Evolutionary conservation across 306 rosid genomes (phyloP).

Genomic region (Malus orientalis): DNA sequence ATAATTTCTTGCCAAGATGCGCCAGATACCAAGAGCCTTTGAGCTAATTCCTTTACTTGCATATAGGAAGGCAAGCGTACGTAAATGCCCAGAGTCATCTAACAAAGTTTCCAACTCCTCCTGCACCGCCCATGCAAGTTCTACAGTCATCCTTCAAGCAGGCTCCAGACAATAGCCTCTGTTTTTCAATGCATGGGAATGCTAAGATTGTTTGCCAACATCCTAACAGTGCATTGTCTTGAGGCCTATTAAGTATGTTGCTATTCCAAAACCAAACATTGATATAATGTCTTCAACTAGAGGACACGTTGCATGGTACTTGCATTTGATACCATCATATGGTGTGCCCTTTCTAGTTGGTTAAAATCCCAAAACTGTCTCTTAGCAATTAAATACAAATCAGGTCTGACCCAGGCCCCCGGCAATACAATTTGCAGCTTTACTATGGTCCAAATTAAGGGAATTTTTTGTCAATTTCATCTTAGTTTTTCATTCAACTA

Average conservation of each 20-base stretch:
- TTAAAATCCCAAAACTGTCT: not conserved
- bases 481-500: not conserved
- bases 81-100: conserved; percentile 81
- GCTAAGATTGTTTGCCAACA: conserved; percentile 32
- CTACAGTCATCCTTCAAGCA: conserved; percentile 44
- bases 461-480: not conserved
- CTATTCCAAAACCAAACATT: conserved; percentile 8
- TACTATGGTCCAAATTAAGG: not conserved
- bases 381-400: not conserved
- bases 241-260: conserved; percentile 16
- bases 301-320: not conserved
- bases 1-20: conserved; percentile 76
- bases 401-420: not conserved
- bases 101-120: conserved; percentile 92
- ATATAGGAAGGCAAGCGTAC: conserved; percentile 89
- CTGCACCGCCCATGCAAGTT: conserved; percentile 61
- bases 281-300: not conserved
- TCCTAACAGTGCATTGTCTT: conserved; percentile 29
- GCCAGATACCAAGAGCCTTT: conserved; percentile 87
- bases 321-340: not conserved
- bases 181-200: conserved; percentile 48
- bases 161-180: conserved; percentile 32
- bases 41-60: conserved; percentile 94
- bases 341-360: not conserved
- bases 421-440: not conserved